phyloP scores from a whole-genome alignment of 139 green algal genomes.

The Trebouxia sp. region DNA sequence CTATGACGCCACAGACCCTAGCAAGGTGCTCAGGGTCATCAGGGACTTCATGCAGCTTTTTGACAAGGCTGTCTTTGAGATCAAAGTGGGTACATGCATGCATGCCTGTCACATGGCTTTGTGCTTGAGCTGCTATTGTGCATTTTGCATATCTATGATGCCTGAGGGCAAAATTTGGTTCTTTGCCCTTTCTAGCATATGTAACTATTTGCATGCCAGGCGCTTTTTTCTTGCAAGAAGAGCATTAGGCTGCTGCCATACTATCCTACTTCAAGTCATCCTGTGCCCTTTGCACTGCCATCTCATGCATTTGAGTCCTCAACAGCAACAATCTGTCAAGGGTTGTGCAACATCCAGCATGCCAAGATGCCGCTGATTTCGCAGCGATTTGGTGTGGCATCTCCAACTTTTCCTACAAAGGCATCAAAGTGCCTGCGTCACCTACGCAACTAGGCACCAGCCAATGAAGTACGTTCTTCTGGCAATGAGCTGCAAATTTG shows the following conservation, averaged over 20 bases:
- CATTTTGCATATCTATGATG: neutral
- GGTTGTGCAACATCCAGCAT: too few relatives aligned
- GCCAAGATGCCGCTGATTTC: too few relatives aligned
- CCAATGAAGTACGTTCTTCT: neutral
- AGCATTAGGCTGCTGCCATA: too few relatives aligned
- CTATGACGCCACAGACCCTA: constrained; percentile 47
- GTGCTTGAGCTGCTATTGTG: neutral
- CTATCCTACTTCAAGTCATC: too few relatives aligned
- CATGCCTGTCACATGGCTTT: neutral
- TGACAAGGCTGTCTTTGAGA: constrained; percentile 51
- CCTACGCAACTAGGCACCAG: neutral
- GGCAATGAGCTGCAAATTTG: neutral
- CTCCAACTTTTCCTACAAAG: too few relatives aligned
- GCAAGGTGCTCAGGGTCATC: constrained; percentile 49
- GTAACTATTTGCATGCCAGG: neutral
- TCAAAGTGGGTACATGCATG: constrained; percentile 37
- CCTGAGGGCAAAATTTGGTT: neutral
- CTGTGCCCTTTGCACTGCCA: too few relatives aligned
- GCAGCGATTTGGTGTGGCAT: too few relatives aligned
- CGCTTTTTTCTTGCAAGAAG: too few relatives aligned
- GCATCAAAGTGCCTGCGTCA: too few relatives aligned
- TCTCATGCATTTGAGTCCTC: too few relatives aligned
- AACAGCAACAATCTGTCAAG: too few relatives aligned
- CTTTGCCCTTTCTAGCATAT: too few relatives aligned
- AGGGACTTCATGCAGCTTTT: constrained; percentile 65